These are phyloP conservation scores for Pseudopithomyces maydicus DNA, from an alignment of 2,329 filamentous ascomycete species.

Conservation along the genomic window DNA sequence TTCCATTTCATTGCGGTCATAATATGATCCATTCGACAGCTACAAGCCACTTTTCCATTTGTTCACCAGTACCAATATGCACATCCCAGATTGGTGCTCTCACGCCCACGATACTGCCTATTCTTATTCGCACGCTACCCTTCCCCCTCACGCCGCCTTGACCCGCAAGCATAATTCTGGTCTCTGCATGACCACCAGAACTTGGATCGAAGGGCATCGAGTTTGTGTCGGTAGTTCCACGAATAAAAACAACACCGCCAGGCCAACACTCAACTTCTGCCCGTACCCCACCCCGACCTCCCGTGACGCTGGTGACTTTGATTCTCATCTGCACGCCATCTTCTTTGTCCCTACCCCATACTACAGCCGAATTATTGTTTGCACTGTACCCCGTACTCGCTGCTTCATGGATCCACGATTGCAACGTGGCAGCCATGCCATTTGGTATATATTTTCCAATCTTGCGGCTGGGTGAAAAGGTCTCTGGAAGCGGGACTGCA, in stretches of 20 bases:
- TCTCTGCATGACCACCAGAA: not conserved
- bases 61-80: slow-evolving; percentile 36
- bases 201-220: not conserved
- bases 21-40: slow-evolving; percentile 50
- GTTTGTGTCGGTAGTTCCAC: slow-evolving; percentile 18
- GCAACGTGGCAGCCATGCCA: slow-evolving; percentile 56
- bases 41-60: slow-evolving; percentile 40
- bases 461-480: slow-evolving; percentile 59
- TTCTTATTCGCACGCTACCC: slow-evolving; percentile 26
- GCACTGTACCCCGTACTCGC: slow-evolving; percentile 29
- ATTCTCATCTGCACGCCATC: slow-evolving; percentile 32
- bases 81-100: slow-evolving; percentile 50
- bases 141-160: slow-evolving; percentile 25
- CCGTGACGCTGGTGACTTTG: slow-evolving; percentile 6
- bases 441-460: slow-evolving; percentile 55
- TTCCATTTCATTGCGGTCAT: slow-evolving; percentile 6
- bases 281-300: not conserved
- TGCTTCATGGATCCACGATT: slow-evolving; percentile 57
- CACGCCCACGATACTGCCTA: slow-evolving; percentile 40
- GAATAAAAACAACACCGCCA: slow-evolving; percentile 29
- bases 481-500: slow-evolving; percentile 52
- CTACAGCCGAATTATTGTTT: slow-evolving; percentile 16
- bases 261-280: slow-evolving; percentile 25
- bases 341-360: slow-evolving; percentile 25
- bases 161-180: slow-evolving; percentile 35